phyloP scores from a whole-genome alignment of 768 basidiomycete genomes.

The Suillus ampliporus region DNA sequence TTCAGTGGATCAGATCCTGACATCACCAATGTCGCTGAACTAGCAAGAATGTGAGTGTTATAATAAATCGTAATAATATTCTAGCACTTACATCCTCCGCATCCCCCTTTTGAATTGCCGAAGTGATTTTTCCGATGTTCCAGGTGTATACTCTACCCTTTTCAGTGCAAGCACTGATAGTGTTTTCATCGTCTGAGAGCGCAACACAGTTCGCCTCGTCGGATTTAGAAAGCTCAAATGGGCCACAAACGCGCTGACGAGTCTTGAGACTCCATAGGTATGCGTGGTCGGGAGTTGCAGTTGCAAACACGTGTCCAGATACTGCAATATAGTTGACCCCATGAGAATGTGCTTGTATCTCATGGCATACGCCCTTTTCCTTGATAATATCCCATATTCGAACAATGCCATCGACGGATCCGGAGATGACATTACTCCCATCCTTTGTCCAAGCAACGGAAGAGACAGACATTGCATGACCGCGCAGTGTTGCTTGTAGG shows the following conservation, averaged over 20 bases:
- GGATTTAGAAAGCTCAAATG: not conserved
- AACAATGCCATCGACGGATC: constrained; percentile 2
- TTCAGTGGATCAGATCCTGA: not conserved
- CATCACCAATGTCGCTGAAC: not conserved
- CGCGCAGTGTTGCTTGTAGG: not conserved
- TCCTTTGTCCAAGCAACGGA: constrained; percentile 6
- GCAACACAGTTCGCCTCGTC: not conserved
- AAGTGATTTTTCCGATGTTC: constrained; percentile 1
- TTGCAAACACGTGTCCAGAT: not conserved
- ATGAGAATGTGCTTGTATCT: not conserved
- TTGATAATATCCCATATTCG: constrained; percentile 3
- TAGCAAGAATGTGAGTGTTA: not conserved
- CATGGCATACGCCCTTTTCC: not conserved
- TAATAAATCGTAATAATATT: not conserved
- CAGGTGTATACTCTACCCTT: constrained; percentile 2
- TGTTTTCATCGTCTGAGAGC: not conserved
- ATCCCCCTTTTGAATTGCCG: not conserved
- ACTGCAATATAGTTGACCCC: not conserved
- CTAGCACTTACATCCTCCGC: not conserved
- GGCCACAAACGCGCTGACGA: not conserved
- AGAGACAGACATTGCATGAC: not conserved
- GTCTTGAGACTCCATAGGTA: constrained; percentile 2
- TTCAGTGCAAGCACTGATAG: not conserved
- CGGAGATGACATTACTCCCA: not conserved
- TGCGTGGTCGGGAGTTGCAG: not conserved